phyloP scores from a whole-genome alignment of 495 filamentous ascomycete genomes.

The Aspergillus homomorphus region DNA sequence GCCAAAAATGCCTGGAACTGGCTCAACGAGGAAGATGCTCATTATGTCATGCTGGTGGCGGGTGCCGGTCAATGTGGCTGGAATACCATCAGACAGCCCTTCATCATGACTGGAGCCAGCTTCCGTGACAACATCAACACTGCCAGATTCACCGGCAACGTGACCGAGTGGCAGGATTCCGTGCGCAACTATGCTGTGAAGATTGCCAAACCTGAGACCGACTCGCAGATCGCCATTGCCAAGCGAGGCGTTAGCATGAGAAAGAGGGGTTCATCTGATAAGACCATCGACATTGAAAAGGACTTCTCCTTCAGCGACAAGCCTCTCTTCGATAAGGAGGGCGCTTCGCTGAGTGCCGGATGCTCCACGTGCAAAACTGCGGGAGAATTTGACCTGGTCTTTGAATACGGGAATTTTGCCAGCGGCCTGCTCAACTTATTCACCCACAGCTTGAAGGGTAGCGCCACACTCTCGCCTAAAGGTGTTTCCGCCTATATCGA shows the following conservation, averaged over 20 bases:
- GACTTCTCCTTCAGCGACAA: slow-evolving; percentile 27
- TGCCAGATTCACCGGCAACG: slow-evolving; percentile 24
- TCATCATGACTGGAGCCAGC: slow-evolving; percentile 25
- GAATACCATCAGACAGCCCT: slow-evolving; percentile 33
- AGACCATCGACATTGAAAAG: slow-evolving; percentile 23
- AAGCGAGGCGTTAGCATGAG: background rate
- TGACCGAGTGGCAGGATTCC: slow-evolving; percentile 30
- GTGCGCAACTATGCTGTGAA: slow-evolving; percentile 32
- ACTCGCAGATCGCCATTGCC: slow-evolving; percentile 8
- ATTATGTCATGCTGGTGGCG: slow-evolving; percentile 38
- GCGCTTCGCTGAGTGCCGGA: slow-evolving; percentile 18
- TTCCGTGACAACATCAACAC: slow-evolving; percentile 30
- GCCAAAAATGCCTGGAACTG: slow-evolving; percentile 35
- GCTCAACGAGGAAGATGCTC: slow-evolving; percentile 35
- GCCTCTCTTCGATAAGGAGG: slow-evolving; percentile 19
- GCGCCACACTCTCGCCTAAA: slow-evolving; percentile 21
- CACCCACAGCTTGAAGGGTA: background rate
- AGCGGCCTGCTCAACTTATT: background rate
- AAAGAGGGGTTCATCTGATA: background rate
- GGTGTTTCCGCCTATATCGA: slow-evolving; percentile 27
- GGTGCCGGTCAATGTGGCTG: slow-evolving; percentile 35
- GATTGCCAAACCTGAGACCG: slow-evolving; percentile 21
- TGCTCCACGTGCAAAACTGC: slow-evolving; percentile 30
- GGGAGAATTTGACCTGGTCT: slow-evolving; percentile 34
- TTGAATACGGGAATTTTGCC: slow-evolving; percentile 24